These are phyloP conservation scores for Amanita pseudoporphyria DNA, from an alignment of 768 basidiomycete species.

Conservation along the genomic window DNA sequence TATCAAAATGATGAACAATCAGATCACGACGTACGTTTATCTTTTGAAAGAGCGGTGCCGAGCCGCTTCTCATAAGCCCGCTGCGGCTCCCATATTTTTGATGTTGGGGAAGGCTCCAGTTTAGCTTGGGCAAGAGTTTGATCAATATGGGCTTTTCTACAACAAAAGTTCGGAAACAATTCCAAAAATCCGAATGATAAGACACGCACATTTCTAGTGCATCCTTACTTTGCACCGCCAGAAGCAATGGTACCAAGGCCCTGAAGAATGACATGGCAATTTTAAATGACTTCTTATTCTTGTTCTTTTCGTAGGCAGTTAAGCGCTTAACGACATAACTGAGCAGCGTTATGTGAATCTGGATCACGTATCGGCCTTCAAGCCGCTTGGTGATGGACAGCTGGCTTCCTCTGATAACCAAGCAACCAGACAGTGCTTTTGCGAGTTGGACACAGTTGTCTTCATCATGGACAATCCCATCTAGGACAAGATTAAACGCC, in stretches of 20 bases:
- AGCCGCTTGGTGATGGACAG: conserved; percentile 69
- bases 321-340: conserved; percentile 65
- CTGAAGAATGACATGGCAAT: conserved; percentile 63
- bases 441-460: conserved; percentile 60
- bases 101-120: conserved; percentile 52
- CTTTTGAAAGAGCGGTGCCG: conserved; percentile 58
- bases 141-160: conserved; percentile 77
- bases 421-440: conserved; percentile 61
- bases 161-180: conserved; percentile 5
- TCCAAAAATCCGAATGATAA: background rate
- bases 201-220: conserved; percentile 57
- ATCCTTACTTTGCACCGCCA: conserved; percentile 56
- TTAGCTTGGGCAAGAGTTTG: conserved; percentile 63
- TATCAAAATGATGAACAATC: background rate
- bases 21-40: conserved; percentile 45
- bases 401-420: conserved; percentile 84
- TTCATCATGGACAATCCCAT: conserved; percentile 55
- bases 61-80: conserved; percentile 82
- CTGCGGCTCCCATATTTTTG: conserved; percentile 81
- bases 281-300: conserved; percentile 56
- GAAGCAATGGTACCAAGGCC: conserved; percentile 54
- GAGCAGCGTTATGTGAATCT: conserved; percentile 61
- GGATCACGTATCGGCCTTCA: conserved; percentile 53
- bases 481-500: conserved; percentile 78
- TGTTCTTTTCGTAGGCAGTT: conserved; percentile 44